A percentile compares a stretch with the other conserved stretches of the same genome.
These are phyloP conservation scores for Chlorella variabilis DNA, from an alignment of 163 green algal genomes.

Conservation along the genomic window DNA sequence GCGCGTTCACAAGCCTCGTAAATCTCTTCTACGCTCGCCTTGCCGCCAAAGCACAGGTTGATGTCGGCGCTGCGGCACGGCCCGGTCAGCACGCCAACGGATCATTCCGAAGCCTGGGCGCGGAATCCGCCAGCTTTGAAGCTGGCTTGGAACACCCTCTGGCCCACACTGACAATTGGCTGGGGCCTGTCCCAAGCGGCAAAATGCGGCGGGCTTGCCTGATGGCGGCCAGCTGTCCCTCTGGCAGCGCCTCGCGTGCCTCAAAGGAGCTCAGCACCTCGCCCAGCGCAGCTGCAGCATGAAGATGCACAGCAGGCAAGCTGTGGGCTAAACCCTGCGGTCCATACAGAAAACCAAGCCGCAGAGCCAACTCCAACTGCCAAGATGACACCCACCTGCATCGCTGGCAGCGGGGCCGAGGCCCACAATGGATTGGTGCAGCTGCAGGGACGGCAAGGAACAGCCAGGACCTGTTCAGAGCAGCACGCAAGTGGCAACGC, in stretches of 20 bases:
- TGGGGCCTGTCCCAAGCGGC: no score
- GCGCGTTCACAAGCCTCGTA: slow-evolving; percentile 28
- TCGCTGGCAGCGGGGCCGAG: slow-evolving; percentile 1
- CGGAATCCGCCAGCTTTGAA: no score
- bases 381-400: background rate
- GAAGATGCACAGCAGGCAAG: background rate
- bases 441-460: background rate
- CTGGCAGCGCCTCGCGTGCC: slow-evolving; percentile 27
- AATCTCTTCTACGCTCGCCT: slow-evolving; percentile 58
- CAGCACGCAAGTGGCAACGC: background rate
- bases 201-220: no score
- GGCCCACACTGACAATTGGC: no score
- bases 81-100: background rate
- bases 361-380: slow-evolving; percentile 27
- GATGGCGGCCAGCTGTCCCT: slow-evolving; percentile 36
- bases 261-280: slow-evolving; percentile 36
- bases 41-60: slow-evolving; percentile 57
- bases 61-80: slow-evolving; percentile 53
- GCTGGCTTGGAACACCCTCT: no score
- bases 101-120: slow-evolving; percentile 1
- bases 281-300: background rate
- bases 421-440: slow-evolving; percentile 41
- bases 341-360: no score
- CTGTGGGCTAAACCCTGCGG: no score
- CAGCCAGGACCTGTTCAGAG: background rate